Evolutionary conservation across 2,329 filamentous ascomycete species (phyloP), one percentile per base, ranked within the genome.

Genomic region (Xylariaceae sp.): DNA sequence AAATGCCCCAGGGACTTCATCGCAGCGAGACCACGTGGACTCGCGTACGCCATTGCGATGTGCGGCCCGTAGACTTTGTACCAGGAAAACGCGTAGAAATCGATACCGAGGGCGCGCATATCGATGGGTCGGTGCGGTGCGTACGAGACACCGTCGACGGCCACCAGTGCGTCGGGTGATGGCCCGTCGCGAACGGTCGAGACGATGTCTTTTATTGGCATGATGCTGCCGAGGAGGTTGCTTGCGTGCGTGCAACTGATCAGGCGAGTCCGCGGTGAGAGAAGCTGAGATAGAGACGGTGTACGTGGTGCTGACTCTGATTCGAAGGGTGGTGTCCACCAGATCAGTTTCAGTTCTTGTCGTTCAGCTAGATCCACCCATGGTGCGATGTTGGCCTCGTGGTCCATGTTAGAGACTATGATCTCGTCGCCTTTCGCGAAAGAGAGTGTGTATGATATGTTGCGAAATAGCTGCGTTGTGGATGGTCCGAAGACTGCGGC

Each of bases 41-140:
- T 80, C 5, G 79, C 85, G 62, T 89, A 92, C 1, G 92, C 71
- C 55, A 85, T 78, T 0, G 86, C 77, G 1, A 90, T 75, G 58
- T 91, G 88, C 1, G 88, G 87, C 0, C 87, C 88, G 62, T 87
- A 91, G 1, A 90, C 81, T 65, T 92, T 92, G 69, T 91, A 91
- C 87, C 87, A 91, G 0, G 78, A 84, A 62, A 91, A 89, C n/a
- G 76, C 70, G 65, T 91, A 92, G 58, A 90, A 84, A 62, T 92
- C 88, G 0, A 86, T 84, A 1, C 78, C 86, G 0, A 89, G 72
- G 0, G 71, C 80, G 55, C 80, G 75, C 5, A 91, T 84, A 63
- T 92, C 84, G 11, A 92, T 68, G 7, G 72, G 72, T 5, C 86
- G 75, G 65, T 92, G 88, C 0, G 88, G 88, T 0, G 87, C 87